Evolutionary conservation across 495 filamentous ascomycete genomes (phyloP), one percentile per base, ranked within the genome.

Genomic region (Neurospora intermedia): DNA sequence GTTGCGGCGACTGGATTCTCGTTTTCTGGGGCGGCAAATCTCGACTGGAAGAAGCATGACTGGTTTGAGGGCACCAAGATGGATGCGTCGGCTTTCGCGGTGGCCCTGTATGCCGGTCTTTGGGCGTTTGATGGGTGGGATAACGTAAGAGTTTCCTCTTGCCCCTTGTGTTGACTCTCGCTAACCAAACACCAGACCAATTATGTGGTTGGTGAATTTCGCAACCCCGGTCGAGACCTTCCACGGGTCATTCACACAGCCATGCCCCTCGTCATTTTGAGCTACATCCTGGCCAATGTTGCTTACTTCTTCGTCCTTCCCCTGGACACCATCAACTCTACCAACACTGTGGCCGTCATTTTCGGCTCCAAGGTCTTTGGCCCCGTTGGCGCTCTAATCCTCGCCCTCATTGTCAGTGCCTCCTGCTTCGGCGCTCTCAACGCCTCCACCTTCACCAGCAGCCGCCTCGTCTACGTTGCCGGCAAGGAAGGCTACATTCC

Each of bases 61-160:
- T 99, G 96, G 96, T 98, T 98, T 78, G 90, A 94, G 73, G 92
- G 90, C 46, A 97, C 94, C 13, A 92, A 85, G 75, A 87, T 88
- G n/a, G 89, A 93, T 79, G 86, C 90, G 18, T 93, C 91, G 18
- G 89, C 89, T 74, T 96, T 93, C 90, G 94, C 94, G 18, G 92
- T 98, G 70, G 96, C 96, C 5, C 80, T 99, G 73, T 99, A 99
- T 81, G 95, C 94, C 38, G 96, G 96, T 11, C 85, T 99, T 3
- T 99, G 96, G 96, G 96, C 96, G 3, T 99, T 95, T 82, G 96
- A 99, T 78, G 96, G 96, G 23, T 99, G 96, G 96, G 96, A 99
- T 79, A 99, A 99, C 81, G 94, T 96, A 66, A 66, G 82, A 84
- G 92, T 85, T 74, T 73, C 72, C 54, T 27, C 43, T 48, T 1